Evolutionary conservation across 495 filamentous ascomycete genomes (phyloP), one percentile per base, ranked within the genome.

Genomic region (Lasiosphaeria miniovina): DNA sequence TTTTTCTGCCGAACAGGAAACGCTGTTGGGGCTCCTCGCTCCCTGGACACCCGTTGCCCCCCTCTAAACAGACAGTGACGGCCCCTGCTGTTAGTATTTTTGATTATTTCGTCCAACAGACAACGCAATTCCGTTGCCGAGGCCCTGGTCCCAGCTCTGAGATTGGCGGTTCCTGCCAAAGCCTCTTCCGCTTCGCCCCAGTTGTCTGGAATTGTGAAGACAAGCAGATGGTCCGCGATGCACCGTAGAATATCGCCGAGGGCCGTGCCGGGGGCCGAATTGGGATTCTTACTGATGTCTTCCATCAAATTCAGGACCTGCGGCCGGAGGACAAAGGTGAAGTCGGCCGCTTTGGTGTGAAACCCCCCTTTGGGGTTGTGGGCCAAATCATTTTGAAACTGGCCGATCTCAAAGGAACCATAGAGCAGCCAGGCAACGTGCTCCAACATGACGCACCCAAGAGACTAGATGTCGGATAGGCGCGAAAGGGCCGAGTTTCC

Each of bases 381-480:
- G 15, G 58, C 50, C 32, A 68, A 17, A 3, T 65, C 40, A 24
- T 36, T 8, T 3, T 55, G 36, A 41, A 75, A 69, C 3, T 56
- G 36, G 24, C 61, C 33, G 12, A 71, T 49, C 6, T 46, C 56
- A 1, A 60, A 35, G 7, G 56, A 34, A 2, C 71, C 73, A 52
- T 71, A 70, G 5, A 77, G 60, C 36, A 75, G 49, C 74, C 74
- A 77, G 35, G 72, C 65, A 12, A 74, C 49, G 34, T 71, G 56
- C 60, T 77, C 74, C 10, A 77, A 49, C 9, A 57, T 63, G 15
- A 75, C 65, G 58, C 73, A 75, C 4, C 74, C 74, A 50, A 77
- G 69, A 12, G 73, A 71, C 74, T 72, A 76, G 6, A 74, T 68
- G 51, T 77, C 74, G 36, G 72, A 75, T 8, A 54, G 60, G 1